A percentile compares a stretch with the other conserved stretches of the same genome.
Evolutionary conservation across 768 basidiomycete species (phyloP).

Genomic region (Boletus speciosus): DNA sequence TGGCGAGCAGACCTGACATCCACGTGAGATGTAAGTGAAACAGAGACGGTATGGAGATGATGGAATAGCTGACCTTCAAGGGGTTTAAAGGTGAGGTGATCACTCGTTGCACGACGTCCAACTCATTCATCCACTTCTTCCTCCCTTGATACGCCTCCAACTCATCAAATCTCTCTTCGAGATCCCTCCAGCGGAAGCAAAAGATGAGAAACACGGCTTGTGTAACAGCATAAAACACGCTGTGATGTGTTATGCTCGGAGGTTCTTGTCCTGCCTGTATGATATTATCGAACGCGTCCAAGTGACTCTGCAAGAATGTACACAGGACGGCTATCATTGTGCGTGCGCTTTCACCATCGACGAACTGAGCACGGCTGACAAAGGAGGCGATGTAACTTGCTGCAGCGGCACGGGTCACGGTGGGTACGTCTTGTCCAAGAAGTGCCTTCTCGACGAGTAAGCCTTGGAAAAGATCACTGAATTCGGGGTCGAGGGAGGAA

Average conservation of each 20-base stretch:
- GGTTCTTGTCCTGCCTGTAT: conserved; percentile 36
- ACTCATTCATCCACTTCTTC: conserved; percentile 82
- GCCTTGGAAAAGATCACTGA: conserved; percentile 90
- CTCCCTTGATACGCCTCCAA: conserved; percentile 44
- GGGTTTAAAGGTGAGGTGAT: conserved; percentile 86
- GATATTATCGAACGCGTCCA: conserved; percentile 65
- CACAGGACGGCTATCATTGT: conserved; percentile 82
- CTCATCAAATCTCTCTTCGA: conserved; percentile 61
- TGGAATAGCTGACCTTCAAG: conserved; percentile 45
- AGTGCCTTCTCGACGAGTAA: conserved; percentile 91
- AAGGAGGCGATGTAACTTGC: conserved; percentile 92
- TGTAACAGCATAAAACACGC: conserved; percentile 86
- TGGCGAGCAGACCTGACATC: conserved; percentile 76
- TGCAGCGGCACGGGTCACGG: conserved; percentile 85
- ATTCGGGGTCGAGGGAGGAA: conserved; percentile 83
- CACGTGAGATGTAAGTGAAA: not conserved
- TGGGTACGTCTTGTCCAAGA: conserved; percentile 52
- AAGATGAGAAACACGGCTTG: conserved; percentile 96
- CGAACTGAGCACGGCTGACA: conserved; percentile 85
- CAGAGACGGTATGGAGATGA: no score
- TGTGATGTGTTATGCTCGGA: conserved; percentile 42
- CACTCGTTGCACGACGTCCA: conserved; percentile 75
- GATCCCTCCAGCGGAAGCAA: conserved; percentile 95
- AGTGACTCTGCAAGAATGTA: conserved; percentile 71
- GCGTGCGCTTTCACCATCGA: conserved; percentile 70